Base-by-base conservation (phyloP, 768 basidiomycete species). In the Rhodotorula diobovata region DNA sequence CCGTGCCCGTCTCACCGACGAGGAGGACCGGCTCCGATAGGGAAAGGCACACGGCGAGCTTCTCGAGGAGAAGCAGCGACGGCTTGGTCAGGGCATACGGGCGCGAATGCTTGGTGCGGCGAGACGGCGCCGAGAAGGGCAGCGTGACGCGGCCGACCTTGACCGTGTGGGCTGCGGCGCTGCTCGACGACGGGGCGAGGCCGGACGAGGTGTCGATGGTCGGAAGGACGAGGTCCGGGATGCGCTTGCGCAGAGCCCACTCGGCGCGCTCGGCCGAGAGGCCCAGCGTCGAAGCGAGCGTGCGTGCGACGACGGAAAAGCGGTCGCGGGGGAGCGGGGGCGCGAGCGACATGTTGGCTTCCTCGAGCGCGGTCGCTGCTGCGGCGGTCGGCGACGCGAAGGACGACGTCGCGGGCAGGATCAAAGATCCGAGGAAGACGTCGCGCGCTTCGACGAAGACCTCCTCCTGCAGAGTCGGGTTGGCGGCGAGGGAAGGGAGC, bases 1-100 rank as follows among this genome's bases (percentile, higher is more conserved):
- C 96, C 2, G 96, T 99, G n/a, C 96, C 96, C 4, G 96, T 99
- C 82, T 99, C 96, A 57, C 96, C 96, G 0, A 93, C 93, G 35
- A 99, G 85, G 15, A 99, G 85, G 10, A 94, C 83, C 10, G 96
- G 93, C 78, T 99, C 96, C 23, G 81, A 81, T 57, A 89, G 82
- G 0, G 87, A 83, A 57, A 93, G 83, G 1, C 89, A 86, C 32
- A 86, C 87, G 5, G 87, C 86, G 48, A 98, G 88, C 25, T 91
- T 86, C 32, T 91, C 89, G 45, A 97, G 84, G 6, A 98, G 83
- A 41, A 85, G 81, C 1, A 89, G 81, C 0, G 93, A 93, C 1
- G 93, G 93, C 65, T 87, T 86, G 77, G 97, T 95, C 81, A 97
- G 82, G 0, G 90, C 93, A 77, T 93, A 99, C 0, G 90, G 91